Evolutionary conservation across 768 basidiomycete species (phyloP).

Genomic region (Scleroderma bovista): DNA sequence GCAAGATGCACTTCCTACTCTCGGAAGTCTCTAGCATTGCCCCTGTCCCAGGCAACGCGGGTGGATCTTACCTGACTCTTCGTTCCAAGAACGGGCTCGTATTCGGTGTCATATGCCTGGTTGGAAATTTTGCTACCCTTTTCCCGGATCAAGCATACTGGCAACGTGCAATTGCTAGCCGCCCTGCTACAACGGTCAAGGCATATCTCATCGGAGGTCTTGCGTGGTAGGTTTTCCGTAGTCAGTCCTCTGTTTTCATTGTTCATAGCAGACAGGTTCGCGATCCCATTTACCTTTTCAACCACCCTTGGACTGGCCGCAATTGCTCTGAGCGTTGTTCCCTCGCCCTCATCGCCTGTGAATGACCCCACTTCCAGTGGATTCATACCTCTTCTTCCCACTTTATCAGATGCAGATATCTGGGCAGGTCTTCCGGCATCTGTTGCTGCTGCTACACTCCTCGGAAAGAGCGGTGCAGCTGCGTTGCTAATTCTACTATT

Average conservation of each 20-base stretch:
- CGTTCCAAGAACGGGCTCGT: conserved; percentile 72
- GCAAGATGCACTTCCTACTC: conserved; percentile 76
- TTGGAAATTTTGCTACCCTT: conserved; percentile 74
- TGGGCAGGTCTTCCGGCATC: conserved; percentile 86
- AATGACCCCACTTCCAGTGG: conserved; percentile 45
- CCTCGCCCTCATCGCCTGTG: conserved; percentile 20
- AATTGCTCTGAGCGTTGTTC: conserved; percentile 62
- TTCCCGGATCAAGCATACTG: conserved; percentile 78
- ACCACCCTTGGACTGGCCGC: conserved; percentile 86
- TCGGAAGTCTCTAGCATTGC: conserved; percentile 42
- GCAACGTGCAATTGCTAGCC: conserved; percentile 86
- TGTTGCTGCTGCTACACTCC: conserved; percentile 74
- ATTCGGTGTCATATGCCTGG: conserved; percentile 84
- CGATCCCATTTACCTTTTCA: conserved; percentile 82
- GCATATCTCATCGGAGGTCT: conserved; percentile 87
- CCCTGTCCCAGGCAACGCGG: conserved; percentile 78
- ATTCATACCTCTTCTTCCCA: conserved; percentile 36
- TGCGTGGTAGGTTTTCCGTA: conserved; percentile 56
- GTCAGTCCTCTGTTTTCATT: not conserved
- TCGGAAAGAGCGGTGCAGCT: conserved; percentile 76
- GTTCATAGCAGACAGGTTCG: conserved; percentile 46
- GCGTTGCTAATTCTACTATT: conserved; percentile 79
- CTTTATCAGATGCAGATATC: conserved; percentile 56
- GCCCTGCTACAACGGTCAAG: conserved; percentile 81
- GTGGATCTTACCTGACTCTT: conserved; percentile 82